Conservation (phyloP, 2,329 filamentous ascomycete genomes). For the Colletotrichum sp. region DNA sequence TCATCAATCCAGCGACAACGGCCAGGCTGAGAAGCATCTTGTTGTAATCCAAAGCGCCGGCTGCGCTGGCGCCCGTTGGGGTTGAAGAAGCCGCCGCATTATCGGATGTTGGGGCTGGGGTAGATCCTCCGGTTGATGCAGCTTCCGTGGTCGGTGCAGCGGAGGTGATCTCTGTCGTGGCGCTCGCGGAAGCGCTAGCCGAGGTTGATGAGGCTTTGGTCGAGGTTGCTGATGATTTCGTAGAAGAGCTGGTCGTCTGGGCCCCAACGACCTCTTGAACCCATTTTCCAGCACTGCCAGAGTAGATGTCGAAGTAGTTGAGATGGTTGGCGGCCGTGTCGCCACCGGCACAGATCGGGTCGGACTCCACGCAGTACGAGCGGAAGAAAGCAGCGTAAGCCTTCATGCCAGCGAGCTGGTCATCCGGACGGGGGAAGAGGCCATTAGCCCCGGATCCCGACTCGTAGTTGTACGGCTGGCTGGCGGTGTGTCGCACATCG, state of each 20-base stretch:
- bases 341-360: conserved; percentile 44
- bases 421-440: conserved; percentile 32
- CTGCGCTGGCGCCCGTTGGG: not conserved
- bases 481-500: conserved; percentile 36
- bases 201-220: not conserved
- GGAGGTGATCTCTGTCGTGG: not conserved
- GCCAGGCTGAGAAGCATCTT: not conserved
- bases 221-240: not conserved
- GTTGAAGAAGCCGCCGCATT: not conserved
- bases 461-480: conserved; percentile 36
- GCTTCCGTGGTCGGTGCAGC: not conserved
- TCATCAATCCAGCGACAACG: not conserved
- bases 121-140: not conserved
- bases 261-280: conserved; percentile 3
- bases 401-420: conserved; percentile 30
- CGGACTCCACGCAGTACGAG: conserved; percentile 39
- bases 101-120: not conserved
- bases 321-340: conserved; percentile 34
- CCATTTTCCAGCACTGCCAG: conserved; percentile 11
- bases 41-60: not conserved
- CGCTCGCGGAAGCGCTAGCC: not conserved
- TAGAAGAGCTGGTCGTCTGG: not conserved
- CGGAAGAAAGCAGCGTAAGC: conserved; percentile 30
- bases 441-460: conserved; percentile 28
- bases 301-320: conserved; percentile 31